Percentiles rank a stretch among this genome's conserved stretches.
Conservation (phyloP, 345 rosid genomes). For the Raphanus raphanistrum region DNA sequence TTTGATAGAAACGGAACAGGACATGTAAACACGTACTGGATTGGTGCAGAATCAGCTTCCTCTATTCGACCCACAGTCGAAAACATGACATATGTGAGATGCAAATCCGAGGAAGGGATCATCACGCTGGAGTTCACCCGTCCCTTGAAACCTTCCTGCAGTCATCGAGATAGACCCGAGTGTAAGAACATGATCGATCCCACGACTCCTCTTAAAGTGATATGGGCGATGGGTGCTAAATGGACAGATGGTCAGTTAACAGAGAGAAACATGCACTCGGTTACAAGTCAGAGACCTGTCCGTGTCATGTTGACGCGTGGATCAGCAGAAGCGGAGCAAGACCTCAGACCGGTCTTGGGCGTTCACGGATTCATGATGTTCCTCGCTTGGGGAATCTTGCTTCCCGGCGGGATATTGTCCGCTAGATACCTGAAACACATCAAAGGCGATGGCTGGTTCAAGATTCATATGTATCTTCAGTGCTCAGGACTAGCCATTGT, state of each 20-base stretch:
- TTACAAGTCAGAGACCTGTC: slow-evolving; percentile 86
- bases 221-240: slow-evolving; percentile 95
- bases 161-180: slow-evolving; percentile 50
- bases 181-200: slow-evolving; percentile 87
- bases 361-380: slow-evolving; percentile 99
- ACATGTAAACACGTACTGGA: slow-evolving; percentile 83
- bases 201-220: slow-evolving; percentile 86
- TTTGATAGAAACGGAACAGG: slow-evolving; percentile 69
- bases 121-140: slow-evolving; percentile 91
- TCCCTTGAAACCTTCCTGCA: slow-evolving; percentile 66
- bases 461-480: slow-evolving; percentile 85
- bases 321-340: slow-evolving; percentile 93
- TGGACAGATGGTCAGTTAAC: slow-evolving; percentile 72
- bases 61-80: slow-evolving; percentile 72
- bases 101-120: slow-evolving; percentile 88
- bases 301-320: slow-evolving; percentile 74
- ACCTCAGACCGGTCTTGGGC: slow-evolving; percentile 80
- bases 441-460: slow-evolving; percentile 94
- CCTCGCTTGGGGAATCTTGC: slow-evolving; percentile 97
- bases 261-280: slow-evolving; percentile 92
- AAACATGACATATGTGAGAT: slow-evolving; percentile 77
- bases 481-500: slow-evolving; percentile 85
- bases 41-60: slow-evolving; percentile 73
- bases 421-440: slow-evolving; percentile 91
- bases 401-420: slow-evolving; percentile 85